phyloP scores from a whole-genome alignment of 768 basidiomycete species.

The Cystofilobasidium bisporidii region DNA sequence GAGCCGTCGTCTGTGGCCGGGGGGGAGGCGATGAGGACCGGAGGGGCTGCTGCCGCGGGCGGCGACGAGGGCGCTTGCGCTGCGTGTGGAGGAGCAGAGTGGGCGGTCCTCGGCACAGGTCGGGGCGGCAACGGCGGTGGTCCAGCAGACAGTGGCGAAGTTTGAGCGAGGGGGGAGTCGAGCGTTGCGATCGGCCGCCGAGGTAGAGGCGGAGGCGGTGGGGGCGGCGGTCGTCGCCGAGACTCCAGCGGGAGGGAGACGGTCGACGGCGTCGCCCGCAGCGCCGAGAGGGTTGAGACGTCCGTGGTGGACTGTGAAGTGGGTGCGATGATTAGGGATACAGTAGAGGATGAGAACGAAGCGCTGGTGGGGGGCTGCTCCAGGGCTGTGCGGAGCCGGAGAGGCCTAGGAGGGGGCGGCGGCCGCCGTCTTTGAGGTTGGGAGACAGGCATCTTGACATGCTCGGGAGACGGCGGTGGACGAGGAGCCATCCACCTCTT shows the following conservation, averaged over 20 bases:
- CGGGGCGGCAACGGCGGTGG: background rate
- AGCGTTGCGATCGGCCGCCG: background rate
- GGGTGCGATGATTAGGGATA: background rate
- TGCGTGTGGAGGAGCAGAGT: background rate
- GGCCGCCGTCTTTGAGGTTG: background rate
- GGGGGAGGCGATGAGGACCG: background rate
- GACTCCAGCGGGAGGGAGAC: background rate
- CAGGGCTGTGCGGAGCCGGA: background rate
- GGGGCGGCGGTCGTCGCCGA: background rate
- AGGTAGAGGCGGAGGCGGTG: background rate
- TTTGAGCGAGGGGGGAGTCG: background rate
- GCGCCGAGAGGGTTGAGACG: background rate
- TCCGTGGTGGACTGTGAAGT: background rate
- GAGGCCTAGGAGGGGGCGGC: background rate
- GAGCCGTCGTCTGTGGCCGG: no score
- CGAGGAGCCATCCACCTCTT: background rate
- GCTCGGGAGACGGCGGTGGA: background rate
- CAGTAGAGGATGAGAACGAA: background rate
- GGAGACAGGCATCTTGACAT: background rate
- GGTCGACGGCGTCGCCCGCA: background rate
- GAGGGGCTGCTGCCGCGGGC: background rate
- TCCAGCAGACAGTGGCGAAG: background rate
- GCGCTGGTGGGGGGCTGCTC: background rate
- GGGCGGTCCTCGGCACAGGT: background rate
- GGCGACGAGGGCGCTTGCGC: background rate